A percentile compares a stretch with the other conserved stretches of the same genome.
These are phyloP conservation scores for Ceratocystis cubensis DNA, from an alignment of 2,329 filamentous ascomycete species.

Conservation along the genomic window DNA sequence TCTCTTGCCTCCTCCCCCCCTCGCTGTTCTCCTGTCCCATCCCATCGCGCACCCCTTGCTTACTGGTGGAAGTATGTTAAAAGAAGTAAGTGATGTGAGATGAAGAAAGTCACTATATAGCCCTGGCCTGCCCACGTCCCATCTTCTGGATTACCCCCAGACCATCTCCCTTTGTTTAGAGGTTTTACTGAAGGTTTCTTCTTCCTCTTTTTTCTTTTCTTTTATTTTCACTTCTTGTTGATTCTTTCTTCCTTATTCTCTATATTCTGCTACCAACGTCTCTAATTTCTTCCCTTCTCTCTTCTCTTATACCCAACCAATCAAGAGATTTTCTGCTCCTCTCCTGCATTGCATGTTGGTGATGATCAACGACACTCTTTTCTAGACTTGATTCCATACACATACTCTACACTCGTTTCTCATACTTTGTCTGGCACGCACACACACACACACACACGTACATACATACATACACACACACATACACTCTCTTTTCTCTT, in stretches of 20 bases:
- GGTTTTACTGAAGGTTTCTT: neutral
- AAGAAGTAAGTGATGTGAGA: constrained; percentile 5
- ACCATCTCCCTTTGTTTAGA: neutral
- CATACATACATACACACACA: too few relatives aligned
- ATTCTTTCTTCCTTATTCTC: neutral
- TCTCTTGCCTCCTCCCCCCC: neutral
- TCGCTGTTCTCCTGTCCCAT: neutral
- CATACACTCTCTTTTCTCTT: neutral
- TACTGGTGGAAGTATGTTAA: neutral
- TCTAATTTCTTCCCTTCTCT: neutral
- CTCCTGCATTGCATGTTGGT: neutral
- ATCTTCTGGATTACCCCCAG: neutral
- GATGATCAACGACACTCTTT: constrained; percentile 7
- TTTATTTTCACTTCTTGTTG: neutral
- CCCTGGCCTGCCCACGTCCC: neutral
- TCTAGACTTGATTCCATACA: neutral
- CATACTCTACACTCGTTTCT: neutral
- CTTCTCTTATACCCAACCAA: neutral
- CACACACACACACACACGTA: neutral
- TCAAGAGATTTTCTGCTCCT: neutral
- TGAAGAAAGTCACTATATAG: constrained; percentile 10
- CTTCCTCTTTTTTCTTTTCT: neutral
- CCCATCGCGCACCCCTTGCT: constrained; percentile 2
- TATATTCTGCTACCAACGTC: neutral
- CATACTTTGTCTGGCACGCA: neutral